These are phyloP conservation scores for Trichoderma endophyticum DNA, from an alignment of 2,329 filamentous ascomycete genomes.

Conservation along the genomic window DNA sequence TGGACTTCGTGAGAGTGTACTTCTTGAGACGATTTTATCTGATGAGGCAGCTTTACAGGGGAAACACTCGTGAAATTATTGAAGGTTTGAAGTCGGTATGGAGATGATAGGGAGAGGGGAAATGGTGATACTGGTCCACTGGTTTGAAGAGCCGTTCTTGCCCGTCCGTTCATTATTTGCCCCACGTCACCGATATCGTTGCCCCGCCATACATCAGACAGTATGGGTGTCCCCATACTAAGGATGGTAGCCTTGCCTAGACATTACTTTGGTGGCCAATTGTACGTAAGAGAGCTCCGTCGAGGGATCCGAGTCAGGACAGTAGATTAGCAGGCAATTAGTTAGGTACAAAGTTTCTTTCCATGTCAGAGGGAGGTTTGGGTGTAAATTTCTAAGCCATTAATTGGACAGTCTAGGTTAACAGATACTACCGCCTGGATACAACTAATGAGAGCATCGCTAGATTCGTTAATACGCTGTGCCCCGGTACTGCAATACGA, in stretches of 20 bases:
- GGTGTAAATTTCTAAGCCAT: neutral
- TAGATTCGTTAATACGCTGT: neutral
- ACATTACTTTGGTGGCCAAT: neutral
- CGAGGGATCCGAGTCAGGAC: neutral
- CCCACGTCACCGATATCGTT: conserved; percentile 19
- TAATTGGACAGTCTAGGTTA: neutral
- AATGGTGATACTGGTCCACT: neutral
- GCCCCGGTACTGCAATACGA: conserved; percentile 13
- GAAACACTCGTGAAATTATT: neutral
- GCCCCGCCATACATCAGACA: conserved; percentile 5
- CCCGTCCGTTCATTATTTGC: conserved; percentile 7
- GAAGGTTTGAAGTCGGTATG: neutral
- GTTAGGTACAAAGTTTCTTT: neutral
- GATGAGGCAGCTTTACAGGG: neutral
- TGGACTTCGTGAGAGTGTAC: neutral
- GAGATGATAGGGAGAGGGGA: conserved; percentile 13
- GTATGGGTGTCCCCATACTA: neutral
- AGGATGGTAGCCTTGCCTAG: neutral
- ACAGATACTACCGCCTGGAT: neutral
- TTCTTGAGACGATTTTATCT: neutral
- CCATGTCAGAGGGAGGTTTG: neutral
- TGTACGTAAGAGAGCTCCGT: neutral
- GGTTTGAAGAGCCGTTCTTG: conserved; percentile 5
- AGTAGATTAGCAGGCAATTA: neutral
- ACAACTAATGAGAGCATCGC: neutral